Evolutionary conservation across 441 rosid genomes (phyloP), one percentile per base, ranked within the genome.

Genomic region (Pelargonium australe): DNA sequence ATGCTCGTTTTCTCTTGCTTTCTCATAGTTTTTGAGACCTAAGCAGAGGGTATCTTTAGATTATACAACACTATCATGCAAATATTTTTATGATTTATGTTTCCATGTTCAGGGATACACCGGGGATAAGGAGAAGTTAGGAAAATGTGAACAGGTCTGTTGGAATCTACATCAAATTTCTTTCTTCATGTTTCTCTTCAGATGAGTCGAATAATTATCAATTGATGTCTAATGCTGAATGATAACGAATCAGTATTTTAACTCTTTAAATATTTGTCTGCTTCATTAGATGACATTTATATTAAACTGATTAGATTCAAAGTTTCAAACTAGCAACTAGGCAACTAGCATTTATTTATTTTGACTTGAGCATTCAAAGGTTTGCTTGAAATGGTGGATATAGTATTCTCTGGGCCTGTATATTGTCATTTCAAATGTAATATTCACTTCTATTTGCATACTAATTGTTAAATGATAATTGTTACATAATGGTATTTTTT

Each of bases 61-160:
- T 53, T 53, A 14, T 53, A 53, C 1, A 6, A 17, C 20, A 13
- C 23, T 53, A 14, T n/a, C 16, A 5, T 53, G 14, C 7, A 23
- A 14, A 14, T 20, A 19, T 53, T 53, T 53, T 53, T 45, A 11
- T 53, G 17, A 53, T 53, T 53, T 13, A 53, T 53, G 10, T 55
- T 64, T 69, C 12, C 23, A 25, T 70, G 67, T 31, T 68, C 88
- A 91, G 99, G 87, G 85, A 55, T 89, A 85, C 75, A 86, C 72
- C 41, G 95, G 97, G 75, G 78, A 89, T 70, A 86, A 71, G 79
- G 95, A 86, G 68, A 87, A 81, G 72, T 80, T 94, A 82, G 99
- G 99, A 75, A 89, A 85, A 74, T 94, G 99, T 74, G 97, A 94
- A 77, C 90, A 89, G 89, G 97, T 89, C 45, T 28, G 83, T 78